Conservation (phyloP, 2,329 filamentous ascomycete species). For the Colletotrichum noveboracense region DNA sequence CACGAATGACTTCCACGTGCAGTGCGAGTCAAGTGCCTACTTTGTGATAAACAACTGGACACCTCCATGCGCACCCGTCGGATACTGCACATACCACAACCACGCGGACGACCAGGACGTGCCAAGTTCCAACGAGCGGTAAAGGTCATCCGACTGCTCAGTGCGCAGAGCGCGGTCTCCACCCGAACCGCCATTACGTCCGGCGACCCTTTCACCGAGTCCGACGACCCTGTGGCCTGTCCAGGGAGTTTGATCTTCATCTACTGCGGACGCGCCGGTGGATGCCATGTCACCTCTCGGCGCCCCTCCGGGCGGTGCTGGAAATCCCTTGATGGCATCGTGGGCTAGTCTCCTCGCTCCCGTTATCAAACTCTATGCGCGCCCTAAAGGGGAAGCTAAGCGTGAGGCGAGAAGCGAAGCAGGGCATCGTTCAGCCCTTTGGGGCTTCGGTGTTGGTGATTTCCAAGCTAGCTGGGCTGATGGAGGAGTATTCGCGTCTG, state of each 20-base stretch:
- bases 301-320: slow-evolving; percentile 15
- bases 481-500: neutral
- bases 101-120: neutral
- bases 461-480: slow-evolving; percentile 4
- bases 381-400: neutral
- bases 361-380: slow-evolving; percentile 1
- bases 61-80: neutral
- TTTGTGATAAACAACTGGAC: neutral
- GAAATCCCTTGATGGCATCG: neutral
- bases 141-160: neutral
- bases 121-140: neutral
- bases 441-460: neutral
- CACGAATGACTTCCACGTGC: neutral
- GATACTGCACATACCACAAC: neutral
- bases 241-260: slow-evolving; percentile 10
- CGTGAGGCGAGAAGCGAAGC: neutral
- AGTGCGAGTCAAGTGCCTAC: neutral
- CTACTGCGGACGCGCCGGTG: neutral
- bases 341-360: neutral
- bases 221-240: neutral
- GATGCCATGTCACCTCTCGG: slow-evolving; percentile 11
- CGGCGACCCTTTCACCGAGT: neutral
- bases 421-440: slow-evolving; percentile 7
- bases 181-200: neutral
- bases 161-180: neutral